A percentile compares a stretch with the other conserved stretches of the same genome.
Evolutionary conservation across 2,329 filamentous ascomycete species (phyloP).

Genomic region (Elsinoe fawcettii): DNA sequence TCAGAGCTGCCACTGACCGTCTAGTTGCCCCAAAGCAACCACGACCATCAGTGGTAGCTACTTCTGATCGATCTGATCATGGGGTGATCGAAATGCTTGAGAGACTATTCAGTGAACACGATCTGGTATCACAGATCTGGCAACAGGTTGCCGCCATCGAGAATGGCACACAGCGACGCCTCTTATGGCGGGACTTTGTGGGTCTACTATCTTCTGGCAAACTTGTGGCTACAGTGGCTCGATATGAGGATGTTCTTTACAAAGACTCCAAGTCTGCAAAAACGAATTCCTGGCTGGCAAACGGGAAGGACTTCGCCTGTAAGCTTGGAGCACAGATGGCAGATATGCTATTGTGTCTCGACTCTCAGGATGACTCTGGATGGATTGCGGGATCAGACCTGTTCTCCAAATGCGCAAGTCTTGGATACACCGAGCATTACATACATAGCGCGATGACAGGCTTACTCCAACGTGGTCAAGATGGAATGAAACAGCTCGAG

Average conservation of each 20-base stretch:
- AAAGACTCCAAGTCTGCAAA: background rate
- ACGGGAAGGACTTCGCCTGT: background rate
- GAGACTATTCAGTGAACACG: conserved; percentile 37
- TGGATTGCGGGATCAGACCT: conserved; percentile 35
- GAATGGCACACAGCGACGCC: conserved; percentile 39
- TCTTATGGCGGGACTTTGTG: conserved; percentile 58
- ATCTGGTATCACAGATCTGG: conserved; percentile 39
- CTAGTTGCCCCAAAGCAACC: conserved; percentile 27
- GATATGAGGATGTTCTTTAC: conserved; percentile 48
- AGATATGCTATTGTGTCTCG: background rate
- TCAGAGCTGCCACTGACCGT: conserved; percentile 38
- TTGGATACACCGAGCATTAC: conserved; percentile 63
- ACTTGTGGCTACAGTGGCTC: conserved; percentile 50
- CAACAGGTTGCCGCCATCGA: conserved; percentile 34
- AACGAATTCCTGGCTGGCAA: background rate
- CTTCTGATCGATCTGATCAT: background rate
- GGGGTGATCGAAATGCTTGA: background rate
- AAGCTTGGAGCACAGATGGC: background rate
- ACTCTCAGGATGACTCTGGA: conserved; percentile 24
- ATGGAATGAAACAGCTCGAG: background rate
- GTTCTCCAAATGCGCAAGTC: conserved; percentile 52
- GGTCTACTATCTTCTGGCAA: conserved; percentile 53
- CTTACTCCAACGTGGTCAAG: background rate
- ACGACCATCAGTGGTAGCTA: conserved; percentile 25
- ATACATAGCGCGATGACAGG: background rate